Evolutionary conservation across 192 early-diverging fungal species (phyloP), one percentile per base, ranked within the genome.

Genomic region (Physocladia obscura): DNA sequence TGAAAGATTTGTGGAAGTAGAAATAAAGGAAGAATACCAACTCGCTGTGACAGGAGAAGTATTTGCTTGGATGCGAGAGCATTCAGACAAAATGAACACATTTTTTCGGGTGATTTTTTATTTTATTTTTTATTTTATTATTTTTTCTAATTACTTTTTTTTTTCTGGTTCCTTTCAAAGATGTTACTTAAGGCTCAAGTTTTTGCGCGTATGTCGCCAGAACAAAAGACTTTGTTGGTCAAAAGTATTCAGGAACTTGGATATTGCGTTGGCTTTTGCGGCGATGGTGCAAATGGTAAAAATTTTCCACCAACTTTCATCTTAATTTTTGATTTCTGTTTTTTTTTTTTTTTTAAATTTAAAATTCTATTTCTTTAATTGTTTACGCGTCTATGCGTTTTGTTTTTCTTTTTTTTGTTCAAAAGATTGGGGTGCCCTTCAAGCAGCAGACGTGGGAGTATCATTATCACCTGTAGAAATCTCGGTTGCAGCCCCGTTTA

Each of bases 181-280:
- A 91, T 97, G 88, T 80, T 99, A 40, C 87, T 94, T 68, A 95
- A 94, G 55, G 89, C 90, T 4, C 90, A 92, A 56, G 88, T 99
- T 34, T 98, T 91, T 76, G 95, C 96, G 3, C 89, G 98, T 57
- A 98, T 98, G 96, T 97, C 95, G 1, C 98, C 98, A 0, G 98
- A 99, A 73, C 93, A 98, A 75, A 99, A 99, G 63, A 93, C 94
- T 38, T 89, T 93, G 70, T 74, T 99, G 19, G 94, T 99, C 3
- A 90, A 94, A 71, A 85, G 87, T 57, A 77, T 98, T 39, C 95
- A 98, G 72, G 83, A 78, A 22, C 84, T 98, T 29, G 95, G 91
- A 15, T 96, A 98, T 79, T 94, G 90, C 70, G 90, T 93, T 29
- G 93, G 94, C 0, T 99, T 99, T 76, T 98, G 95, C 74, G 98